A percentile compares a stretch with the other conserved stretches of the same genome.
These are phyloP conservation scores for Marchantia paleacea DNA, from an alignment of 225 moss, liverwort and hornwort genomes.

Conservation along the genomic window DNA sequence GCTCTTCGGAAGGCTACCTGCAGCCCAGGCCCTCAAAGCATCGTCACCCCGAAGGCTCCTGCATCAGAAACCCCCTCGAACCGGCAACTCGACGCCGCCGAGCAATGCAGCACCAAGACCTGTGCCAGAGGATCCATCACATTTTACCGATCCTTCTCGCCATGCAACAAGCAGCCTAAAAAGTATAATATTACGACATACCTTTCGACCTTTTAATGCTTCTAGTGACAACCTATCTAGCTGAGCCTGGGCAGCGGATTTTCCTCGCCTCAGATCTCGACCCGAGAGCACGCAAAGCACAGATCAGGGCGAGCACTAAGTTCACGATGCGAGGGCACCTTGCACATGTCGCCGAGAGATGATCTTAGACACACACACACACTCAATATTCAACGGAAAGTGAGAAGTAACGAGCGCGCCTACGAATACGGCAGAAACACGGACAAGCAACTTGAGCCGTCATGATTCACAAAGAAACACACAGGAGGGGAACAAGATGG, in stretches of 20 bases:
- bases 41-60: constrained; percentile 7
- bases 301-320: neutral
- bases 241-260: neutral
- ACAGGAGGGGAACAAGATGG: neutral
- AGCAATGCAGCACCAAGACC: constrained; percentile 8
- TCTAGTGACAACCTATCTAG: neutral
- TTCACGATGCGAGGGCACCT: neutral
- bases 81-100: neutral
- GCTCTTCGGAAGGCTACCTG: neutral
- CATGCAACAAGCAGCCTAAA: neutral
- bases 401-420: no score
- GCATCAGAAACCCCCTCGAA: neutral
- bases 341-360: neutral
- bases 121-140: constrained; percentile 10
- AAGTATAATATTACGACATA: neutral
- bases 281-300: neutral
- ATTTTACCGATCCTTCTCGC: constrained; percentile 15
- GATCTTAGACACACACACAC: neutral
- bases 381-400: neutral
- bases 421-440: neutral
- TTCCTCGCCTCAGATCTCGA: constrained; percentile 3
- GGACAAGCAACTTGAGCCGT: neutral
- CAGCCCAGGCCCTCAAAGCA: constrained; percentile 13
- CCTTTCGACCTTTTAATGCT: neutral
- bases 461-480: neutral